Conservation (phyloP, 257 asterid genomes). For the Sherardia arvensis region DNA sequence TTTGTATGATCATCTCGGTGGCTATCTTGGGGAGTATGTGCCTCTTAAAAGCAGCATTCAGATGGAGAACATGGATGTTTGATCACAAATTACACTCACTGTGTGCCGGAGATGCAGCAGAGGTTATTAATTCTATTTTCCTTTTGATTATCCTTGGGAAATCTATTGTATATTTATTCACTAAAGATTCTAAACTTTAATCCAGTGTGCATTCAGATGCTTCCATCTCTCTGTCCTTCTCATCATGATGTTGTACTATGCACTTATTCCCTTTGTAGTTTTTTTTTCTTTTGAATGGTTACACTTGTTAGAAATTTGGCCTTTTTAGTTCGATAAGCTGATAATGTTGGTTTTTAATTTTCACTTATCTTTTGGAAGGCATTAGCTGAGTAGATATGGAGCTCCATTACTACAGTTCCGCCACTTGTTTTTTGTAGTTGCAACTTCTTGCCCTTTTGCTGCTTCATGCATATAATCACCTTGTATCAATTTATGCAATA, state of each 20-base stretch:
- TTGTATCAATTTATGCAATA: background rate
- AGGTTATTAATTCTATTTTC: slow-evolving; percentile 12
- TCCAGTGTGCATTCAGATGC: background rate
- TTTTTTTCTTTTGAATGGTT: background rate
- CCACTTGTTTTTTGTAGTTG: background rate
- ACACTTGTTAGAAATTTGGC: background rate
- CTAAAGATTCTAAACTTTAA: background rate
- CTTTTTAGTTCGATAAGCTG: background rate
- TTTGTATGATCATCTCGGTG: slow-evolving; percentile 86
- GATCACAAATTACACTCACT: slow-evolving; percentile 12
- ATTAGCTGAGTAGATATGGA: background rate
- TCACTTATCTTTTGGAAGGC: background rate
- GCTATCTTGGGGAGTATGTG: slow-evolving; percentile 94
- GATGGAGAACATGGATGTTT: slow-evolving; percentile 80
- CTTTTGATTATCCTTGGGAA: slow-evolving; percentile 6
- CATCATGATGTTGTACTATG: background rate
- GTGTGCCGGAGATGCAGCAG: slow-evolving; percentile 4
- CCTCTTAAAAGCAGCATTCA: slow-evolving; percentile 94
- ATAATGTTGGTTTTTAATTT: background rate
- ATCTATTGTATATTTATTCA: slow-evolving; percentile 5
- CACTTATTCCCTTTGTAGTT: background rate
- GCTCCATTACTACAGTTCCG: background rate
- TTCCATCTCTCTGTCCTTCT: background rate
- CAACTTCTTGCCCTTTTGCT: background rate
- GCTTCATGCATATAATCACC: background rate